These are phyloP conservation scores for Flueggea neowawraea DNA, from an alignment of 441 rosid species.

Conservation along the genomic window DNA sequence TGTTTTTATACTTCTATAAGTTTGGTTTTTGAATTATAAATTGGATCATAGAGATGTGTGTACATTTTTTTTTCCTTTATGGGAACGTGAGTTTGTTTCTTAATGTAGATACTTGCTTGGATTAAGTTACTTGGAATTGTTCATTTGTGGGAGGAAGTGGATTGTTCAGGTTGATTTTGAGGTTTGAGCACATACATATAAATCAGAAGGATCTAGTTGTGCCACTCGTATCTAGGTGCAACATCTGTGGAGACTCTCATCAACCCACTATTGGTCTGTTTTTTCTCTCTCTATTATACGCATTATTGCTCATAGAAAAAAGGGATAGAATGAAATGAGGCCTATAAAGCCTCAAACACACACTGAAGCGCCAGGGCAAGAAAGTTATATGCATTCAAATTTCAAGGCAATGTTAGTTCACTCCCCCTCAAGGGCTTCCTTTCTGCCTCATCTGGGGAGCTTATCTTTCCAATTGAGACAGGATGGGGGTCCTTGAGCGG, in stretches of 20 bases:
- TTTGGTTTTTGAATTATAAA: not conserved
- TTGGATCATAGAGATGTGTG: constrained; percentile 5
- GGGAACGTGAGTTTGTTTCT: too few species aligned
- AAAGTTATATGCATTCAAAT: constrained; percentile 4
- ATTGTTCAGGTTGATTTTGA: constrained; percentile 11
- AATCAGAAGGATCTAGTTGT: constrained; percentile 1
- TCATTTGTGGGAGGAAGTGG: constrained; percentile 19
- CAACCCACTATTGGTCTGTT: not conserved
- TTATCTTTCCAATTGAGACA: constrained; percentile 6
- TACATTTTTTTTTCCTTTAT: constrained; percentile 6
- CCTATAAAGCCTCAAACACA: constrained; percentile 17
- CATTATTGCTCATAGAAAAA: not conserved
- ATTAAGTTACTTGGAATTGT: constrained; percentile 12
- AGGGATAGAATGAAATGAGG: constrained; percentile 2
- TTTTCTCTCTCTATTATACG: not conserved
- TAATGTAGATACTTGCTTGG: not conserved
- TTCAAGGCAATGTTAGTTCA: constrained; percentile 30
- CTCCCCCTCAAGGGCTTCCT: constrained; percentile 39
- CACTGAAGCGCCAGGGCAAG: not conserved
- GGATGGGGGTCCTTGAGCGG: constrained; percentile 23
- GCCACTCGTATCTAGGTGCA: constrained; percentile 10
- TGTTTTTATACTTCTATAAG: too few species aligned
- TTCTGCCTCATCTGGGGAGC: constrained; percentile 1
- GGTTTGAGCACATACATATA: too few species aligned
- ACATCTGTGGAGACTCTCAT: not conserved